Conservation (phyloP, 371 early-diverging fungal species). For the Mucor saturninus region DNA sequence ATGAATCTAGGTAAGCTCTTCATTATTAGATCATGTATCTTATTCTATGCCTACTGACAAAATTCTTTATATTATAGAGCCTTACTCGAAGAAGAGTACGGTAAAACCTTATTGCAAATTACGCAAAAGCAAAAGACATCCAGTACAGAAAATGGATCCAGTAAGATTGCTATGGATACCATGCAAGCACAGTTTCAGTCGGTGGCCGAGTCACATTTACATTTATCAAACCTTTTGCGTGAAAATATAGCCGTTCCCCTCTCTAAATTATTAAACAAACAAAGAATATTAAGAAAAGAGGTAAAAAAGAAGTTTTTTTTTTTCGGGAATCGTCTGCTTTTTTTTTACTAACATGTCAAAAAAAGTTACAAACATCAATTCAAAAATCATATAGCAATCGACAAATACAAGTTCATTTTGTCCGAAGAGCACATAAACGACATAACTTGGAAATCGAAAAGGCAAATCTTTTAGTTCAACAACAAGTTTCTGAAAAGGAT, state of each 20-base stretch:
- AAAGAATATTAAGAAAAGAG: conserved; percentile 25
- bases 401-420: conserved; percentile 26
- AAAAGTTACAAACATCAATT: conserved; percentile 28
- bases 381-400: conserved; percentile 27
- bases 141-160: conserved; percentile 25
- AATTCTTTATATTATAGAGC: conserved; percentile 15
- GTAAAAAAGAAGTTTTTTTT: conserved; percentile 21
- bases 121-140: conserved; percentile 29
- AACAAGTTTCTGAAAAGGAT: conserved; percentile 28
- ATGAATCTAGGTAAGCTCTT: conserved; percentile 32
- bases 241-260: conserved; percentile 20
- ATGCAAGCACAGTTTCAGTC: conserved; percentile 23
- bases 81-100: conserved; percentile 32
- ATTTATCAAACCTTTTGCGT: conserved; percentile 15
- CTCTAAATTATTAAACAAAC: conserved; percentile 21
- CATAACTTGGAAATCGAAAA: conserved; percentile 35
- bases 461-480: conserved; percentile 26
- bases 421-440: conserved; percentile 27
- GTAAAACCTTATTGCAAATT: conserved; percentile 29
- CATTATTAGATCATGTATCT: neutral
- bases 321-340: neutral
- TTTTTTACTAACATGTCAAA: neutral
- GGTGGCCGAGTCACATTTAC: conserved; percentile 29
- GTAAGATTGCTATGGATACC: conserved; percentile 17
- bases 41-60: neutral